Evolutionary conservation across 2,329 filamentous ascomycete species (phyloP).

Genomic region (Colletotrichum lentis): DNA sequence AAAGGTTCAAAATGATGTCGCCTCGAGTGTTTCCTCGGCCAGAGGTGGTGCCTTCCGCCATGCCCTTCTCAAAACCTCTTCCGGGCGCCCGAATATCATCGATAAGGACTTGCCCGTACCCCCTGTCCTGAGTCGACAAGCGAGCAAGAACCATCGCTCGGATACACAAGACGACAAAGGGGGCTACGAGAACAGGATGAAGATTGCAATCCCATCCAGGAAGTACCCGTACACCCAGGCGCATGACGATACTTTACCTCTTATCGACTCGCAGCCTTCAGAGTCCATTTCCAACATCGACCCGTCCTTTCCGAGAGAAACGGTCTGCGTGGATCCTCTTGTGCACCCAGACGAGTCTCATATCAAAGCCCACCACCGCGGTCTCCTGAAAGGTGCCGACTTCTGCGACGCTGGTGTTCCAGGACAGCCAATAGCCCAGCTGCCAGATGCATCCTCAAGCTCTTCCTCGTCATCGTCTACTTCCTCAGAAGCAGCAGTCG

Average conservation of each 20-base stretch:
- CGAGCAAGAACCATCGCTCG: slow-evolving; percentile 13
- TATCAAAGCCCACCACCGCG: slow-evolving; percentile 36
- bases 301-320: slow-evolving; percentile 11
- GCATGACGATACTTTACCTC: neutral
- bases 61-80: slow-evolving; percentile 42
- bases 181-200: slow-evolving; percentile 7
- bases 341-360: slow-evolving; percentile 35
- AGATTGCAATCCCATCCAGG: slow-evolving; percentile 11
- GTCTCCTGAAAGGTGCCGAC: slow-evolving; percentile 39
- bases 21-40: slow-evolving; percentile 16
- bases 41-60: slow-evolving; percentile 38
- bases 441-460: slow-evolving; percentile 1
- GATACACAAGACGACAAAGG: neutral
- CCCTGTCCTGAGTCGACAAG: slow-evolving; percentile 37
- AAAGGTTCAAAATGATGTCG: slow-evolving; percentile 14
- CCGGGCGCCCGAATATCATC: slow-evolving; percentile 36
- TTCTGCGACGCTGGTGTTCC: slow-evolving; percentile 39
- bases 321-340: slow-evolving; percentile 32
- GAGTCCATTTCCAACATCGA: slow-evolving; percentile 1
- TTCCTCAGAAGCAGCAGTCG: slow-evolving; percentile 39
- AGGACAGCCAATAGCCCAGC: slow-evolving; percentile 28
- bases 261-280: neutral
- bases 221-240: neutral
- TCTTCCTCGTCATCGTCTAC: slow-evolving; percentile 18
- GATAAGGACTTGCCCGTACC: slow-evolving; percentile 40